A percentile compares a stretch with the other conserved stretches of the same genome.
phyloP scores from a whole-genome alignment of 495 filamentous ascomycete genomes.

The Ramalina intermedia region DNA sequence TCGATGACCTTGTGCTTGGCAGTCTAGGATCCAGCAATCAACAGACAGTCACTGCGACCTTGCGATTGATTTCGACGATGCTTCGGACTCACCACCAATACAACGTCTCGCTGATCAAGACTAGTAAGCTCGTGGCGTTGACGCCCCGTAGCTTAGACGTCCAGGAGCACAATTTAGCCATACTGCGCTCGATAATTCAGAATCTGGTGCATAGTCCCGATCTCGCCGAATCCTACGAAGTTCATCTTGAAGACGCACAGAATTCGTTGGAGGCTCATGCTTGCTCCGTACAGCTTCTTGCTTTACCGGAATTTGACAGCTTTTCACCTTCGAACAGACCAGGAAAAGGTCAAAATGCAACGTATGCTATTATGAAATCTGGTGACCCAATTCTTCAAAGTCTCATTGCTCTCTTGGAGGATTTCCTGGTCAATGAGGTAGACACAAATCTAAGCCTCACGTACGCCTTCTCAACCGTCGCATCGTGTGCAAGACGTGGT shows the following conservation, averaged over 20 bases:
- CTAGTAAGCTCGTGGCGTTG: constrained; percentile 43
- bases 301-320: constrained; percentile 8
- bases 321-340: neutral
- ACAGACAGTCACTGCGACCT: constrained; percentile 76
- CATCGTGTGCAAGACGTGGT: constrained; percentile 65
- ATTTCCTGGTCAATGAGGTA: constrained; percentile 79
- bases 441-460: constrained; percentile 82
- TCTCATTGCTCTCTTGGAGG: constrained; percentile 52
- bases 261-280: constrained; percentile 66
- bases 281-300: constrained; percentile 48
- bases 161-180: constrained; percentile 64
- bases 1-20: constrained; percentile 77
- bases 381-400: constrained; percentile 66
- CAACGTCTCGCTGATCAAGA: constrained; percentile 52
- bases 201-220: constrained; percentile 56
- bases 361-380: neutral
- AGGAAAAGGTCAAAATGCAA: neutral
- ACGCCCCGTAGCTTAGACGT: constrained; percentile 58
- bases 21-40: constrained; percentile 73
- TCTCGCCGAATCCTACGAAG: constrained; percentile 66
- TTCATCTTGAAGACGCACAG: constrained; percentile 67
- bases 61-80: constrained; percentile 72
- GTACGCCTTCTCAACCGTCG: constrained; percentile 65
- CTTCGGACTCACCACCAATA: constrained; percentile 78
- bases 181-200: constrained; percentile 56